Percentiles rank a stretch among this genome's conserved stretches.
Evolutionary conservation across 495 filamentous ascomycete species (phyloP).

Genomic region (Daldinia bambusicola): DNA sequence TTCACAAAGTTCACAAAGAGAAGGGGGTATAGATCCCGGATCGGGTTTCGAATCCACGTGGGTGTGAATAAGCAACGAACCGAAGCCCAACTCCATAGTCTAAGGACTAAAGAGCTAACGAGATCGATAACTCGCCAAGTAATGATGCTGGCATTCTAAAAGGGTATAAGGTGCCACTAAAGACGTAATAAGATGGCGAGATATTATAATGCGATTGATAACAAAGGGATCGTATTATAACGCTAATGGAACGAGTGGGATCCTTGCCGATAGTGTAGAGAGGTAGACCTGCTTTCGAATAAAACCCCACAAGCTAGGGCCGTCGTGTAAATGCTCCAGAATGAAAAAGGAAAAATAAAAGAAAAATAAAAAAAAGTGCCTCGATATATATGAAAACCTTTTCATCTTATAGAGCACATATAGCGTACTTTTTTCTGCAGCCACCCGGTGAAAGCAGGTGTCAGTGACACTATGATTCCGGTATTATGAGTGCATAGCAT

Average conservation of each 20-base stretch:
- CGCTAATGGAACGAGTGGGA: slow-evolving; percentile 33
- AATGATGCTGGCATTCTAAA: neutral
- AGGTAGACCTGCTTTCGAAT: slow-evolving; percentile 9
- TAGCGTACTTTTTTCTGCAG: slow-evolving; percentile 6
- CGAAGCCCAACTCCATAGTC: slow-evolving; percentile 9
- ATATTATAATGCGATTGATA: slow-evolving; percentile 21
- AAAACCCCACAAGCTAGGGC: slow-evolving; percentile 29
- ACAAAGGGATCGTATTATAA: slow-evolving; percentile 30
- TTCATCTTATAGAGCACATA: slow-evolving; percentile 5
- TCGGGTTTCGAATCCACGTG: slow-evolving; percentile 35
- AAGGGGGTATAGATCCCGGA: slow-evolving; percentile 7
- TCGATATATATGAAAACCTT: neutral
- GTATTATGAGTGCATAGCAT: neutral
- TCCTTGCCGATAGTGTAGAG: slow-evolving; percentile 29
- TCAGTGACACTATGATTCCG: slow-evolving; percentile 1
- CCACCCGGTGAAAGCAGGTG: slow-evolving; percentile 14
- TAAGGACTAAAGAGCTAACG: neutral
- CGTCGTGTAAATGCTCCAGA: slow-evolving; percentile 18
- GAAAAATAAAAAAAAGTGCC: slow-evolving; percentile 1
- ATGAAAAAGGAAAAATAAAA: slow-evolving; percentile 2
- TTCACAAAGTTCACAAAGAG: slow-evolving; percentile 7
- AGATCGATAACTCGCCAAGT: slow-evolving; percentile 4
- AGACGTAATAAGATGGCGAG: slow-evolving; percentile 9
- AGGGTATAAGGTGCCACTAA: neutral
- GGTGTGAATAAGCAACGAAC: slow-evolving; percentile 27